Base-by-base conservation (phyloP, 1,284 basidiomycete genomes). In the Ceratobasidium sp. region DNA sequence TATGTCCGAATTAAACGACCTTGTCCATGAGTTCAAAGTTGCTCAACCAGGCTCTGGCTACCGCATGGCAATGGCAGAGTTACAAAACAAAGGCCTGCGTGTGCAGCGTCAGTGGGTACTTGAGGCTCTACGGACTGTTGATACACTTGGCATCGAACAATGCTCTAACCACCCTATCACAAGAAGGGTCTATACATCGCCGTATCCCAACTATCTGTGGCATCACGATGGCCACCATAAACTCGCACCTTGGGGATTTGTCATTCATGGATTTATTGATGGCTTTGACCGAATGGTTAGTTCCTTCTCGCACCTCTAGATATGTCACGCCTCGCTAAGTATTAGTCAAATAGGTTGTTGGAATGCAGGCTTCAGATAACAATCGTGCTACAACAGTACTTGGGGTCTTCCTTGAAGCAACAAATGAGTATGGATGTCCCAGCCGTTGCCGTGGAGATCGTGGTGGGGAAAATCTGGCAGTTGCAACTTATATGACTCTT, bases 401-500 rank as follows among this genome's bases (percentile, higher is more conserved):
- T 9, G 32, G 40, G 3, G 7, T 62, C 6, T 62, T 40, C 17
- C 34, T 62, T 37, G 59, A 40, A 19, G 32, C 59, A 15, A 40
- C 40, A n/a, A 15, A 22, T 8, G 8, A 62, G 22, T 40, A 62
- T 40, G 59, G 17, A 7, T 62, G 59, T 62, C 59, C 59, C n/a
- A 62, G 59, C 8, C 9, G 59, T 7, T 37, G 32, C 25, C 15
- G 40, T 40, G 59, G 59, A 4, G 59, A 62, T n/a, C 8, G 59
- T 13, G 59, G 34, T 1, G 34, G 59, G 7, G 59, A 62, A 19
- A 62, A 62, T 34, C 13, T 62, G 6, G 59, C 59, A 32, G 34
- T 62, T n/a, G 59, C 59, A 37, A 62, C 34, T 4, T 62, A 62
- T n/a, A 62, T 62, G 59, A 62, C 59, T 19, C 13, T 62, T 1